Conservation (phyloP, 768 basidiomycete species). For the Lentinula raphanica region DNA sequence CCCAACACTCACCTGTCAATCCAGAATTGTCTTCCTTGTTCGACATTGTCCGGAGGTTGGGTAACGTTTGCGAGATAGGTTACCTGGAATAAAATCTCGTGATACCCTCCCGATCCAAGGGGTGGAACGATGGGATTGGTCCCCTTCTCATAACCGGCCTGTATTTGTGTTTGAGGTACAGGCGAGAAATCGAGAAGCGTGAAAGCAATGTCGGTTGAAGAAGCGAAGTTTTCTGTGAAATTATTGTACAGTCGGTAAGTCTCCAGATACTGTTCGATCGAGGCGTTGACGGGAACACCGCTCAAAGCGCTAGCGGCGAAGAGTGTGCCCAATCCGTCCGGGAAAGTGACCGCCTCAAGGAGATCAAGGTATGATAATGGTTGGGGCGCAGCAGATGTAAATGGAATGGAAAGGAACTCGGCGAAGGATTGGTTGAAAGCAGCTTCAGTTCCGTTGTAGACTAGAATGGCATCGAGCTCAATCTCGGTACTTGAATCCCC, state of each 20-base stretch:
- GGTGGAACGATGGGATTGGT: slow-evolving; percentile 36
- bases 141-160: slow-evolving; percentile 27
- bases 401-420: slow-evolving; percentile 34
- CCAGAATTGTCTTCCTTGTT: slow-evolving; percentile 20
- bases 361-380: slow-evolving; percentile 33
- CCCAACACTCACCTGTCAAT: slow-evolving; percentile 25
- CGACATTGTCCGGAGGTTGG: slow-evolving; percentile 18
- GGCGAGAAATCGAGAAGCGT: slow-evolving; percentile 33
- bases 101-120: slow-evolving; percentile 22
- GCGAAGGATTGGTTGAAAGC: slow-evolving; percentile 31
- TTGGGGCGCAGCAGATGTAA: slow-evolving; percentile 18
- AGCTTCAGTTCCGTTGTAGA: slow-evolving; percentile 29
- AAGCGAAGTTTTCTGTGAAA: slow-evolving; percentile 19
- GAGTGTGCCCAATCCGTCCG: slow-evolving; percentile 24
- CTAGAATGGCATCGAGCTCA: slow-evolving; percentile 13
- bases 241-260: slow-evolving; percentile 27
- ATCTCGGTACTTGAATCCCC: neutral
- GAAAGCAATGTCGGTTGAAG: slow-evolving; percentile 15
- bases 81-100: slow-evolving; percentile 28
- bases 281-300: slow-evolving; percentile 13
- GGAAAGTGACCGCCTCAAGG: slow-evolving; percentile 21
- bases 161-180: slow-evolving; percentile 28
- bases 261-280: slow-evolving; percentile 22
- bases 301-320: slow-evolving; percentile 34
- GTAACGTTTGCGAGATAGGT: slow-evolving; percentile 15